phyloP scores from a whole-genome alignment of 2,329 filamentous ascomycete genomes.

The Fusarium fujikuroi region DNA sequence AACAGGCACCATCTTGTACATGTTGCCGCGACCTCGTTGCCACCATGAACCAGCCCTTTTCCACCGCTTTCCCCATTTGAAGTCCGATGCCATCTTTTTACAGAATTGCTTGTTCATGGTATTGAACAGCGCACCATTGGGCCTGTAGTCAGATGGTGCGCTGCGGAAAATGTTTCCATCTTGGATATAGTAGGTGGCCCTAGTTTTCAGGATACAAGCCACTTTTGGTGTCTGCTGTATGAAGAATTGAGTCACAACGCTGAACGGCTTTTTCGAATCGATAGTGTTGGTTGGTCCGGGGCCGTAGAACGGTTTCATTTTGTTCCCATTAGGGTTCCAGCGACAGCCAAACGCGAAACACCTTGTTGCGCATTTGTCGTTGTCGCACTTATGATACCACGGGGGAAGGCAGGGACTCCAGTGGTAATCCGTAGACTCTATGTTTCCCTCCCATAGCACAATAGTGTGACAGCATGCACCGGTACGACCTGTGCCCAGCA shows the following conservation, averaged over 20 bases:
- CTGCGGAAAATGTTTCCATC: constrained; percentile 52
- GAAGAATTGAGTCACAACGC: constrained; percentile 73
- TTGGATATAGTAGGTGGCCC: constrained; percentile 66
- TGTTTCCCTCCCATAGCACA: constrained; percentile 73
- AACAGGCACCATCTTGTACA: background rate
- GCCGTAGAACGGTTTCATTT: constrained; percentile 66
- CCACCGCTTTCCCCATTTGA: background rate
- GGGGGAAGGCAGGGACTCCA: constrained; percentile 69
- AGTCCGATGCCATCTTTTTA: background rate
- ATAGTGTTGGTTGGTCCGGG: constrained; percentile 61
- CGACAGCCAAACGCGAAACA: constrained; percentile 77
- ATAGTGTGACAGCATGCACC: constrained; percentile 71
- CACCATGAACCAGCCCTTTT: background rate
- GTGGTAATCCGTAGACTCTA: constrained; percentile 69
- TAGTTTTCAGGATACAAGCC: constrained; percentile 46
- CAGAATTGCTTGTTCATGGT: background rate
- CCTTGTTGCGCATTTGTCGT: constrained; percentile 61
- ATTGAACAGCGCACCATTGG: background rate
- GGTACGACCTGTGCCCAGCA: constrained; percentile 60
- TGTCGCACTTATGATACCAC: constrained; percentile 61
- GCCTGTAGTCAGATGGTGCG: background rate
- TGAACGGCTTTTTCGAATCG: constrained; percentile 68
- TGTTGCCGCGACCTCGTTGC: background rate
- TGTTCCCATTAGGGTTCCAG: constrained; percentile 73
- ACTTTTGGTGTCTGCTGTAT: constrained; percentile 51